These are phyloP conservation scores for Ambrosia hybrid DNA, from an alignment of 140 eudicot genomes.

Conservation along the genomic window DNA sequence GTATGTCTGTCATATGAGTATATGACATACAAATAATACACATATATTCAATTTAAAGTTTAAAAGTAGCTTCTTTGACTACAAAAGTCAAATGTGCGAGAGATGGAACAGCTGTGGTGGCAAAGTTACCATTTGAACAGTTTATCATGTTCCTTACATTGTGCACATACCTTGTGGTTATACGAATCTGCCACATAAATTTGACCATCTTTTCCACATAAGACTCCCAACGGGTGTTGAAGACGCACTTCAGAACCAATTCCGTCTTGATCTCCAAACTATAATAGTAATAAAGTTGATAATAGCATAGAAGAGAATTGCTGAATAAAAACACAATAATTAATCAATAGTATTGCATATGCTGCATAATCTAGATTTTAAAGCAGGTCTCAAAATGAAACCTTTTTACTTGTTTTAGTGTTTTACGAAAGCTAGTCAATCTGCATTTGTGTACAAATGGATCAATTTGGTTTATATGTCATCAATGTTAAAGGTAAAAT, in stretches of 20 bases:
- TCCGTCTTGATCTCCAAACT: conserved; percentile 98
- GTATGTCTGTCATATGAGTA: background rate
- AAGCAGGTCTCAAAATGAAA: conserved; percentile 5
- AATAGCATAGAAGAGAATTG: conserved; percentile 6
- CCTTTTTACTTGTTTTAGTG: background rate
- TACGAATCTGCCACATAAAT: conserved; percentile 90
- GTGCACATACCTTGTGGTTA: conserved; percentile 81
- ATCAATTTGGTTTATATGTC: background rate
- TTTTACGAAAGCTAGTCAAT: background rate
- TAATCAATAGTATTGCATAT: conserved; percentile 4
- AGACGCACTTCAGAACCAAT: conserved; percentile 91
- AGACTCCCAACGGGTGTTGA: conserved; percentile 94
- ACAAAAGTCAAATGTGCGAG: conserved; percentile 14
- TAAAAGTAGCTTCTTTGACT: conserved; percentile 5
- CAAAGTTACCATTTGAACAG: background rate
- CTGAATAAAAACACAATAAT: background rate
- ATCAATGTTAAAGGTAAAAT: background rate
- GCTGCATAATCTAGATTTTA: background rate
- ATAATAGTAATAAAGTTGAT: conserved; percentile 23
- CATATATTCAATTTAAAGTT: background rate
- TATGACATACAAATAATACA: too few relatives aligned
- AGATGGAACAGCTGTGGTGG: background rate
- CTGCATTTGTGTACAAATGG: background rate
- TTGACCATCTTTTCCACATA: conserved; percentile 79
- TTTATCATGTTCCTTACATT: conserved; percentile 12